Evolutionary conservation across 2,329 filamentous ascomycete genomes (phyloP), one percentile per base, ranked within the genome.

Genomic region (Trichophyton schoenleinii): DNA sequence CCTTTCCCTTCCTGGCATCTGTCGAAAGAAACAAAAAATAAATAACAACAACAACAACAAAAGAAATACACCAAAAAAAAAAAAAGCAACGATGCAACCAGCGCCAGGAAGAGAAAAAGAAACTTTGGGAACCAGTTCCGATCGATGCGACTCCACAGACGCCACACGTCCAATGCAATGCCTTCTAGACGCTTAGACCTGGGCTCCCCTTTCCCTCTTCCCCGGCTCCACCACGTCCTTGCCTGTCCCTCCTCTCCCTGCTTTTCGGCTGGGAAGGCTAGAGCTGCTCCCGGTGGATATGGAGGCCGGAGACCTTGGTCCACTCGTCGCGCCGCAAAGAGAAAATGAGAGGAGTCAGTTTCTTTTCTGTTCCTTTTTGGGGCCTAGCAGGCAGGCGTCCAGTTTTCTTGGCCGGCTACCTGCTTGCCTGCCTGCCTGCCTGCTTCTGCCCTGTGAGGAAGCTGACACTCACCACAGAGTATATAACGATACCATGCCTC

Each of bases 161-260:
- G 62, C 62, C 62, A 63, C 62, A 63, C 48, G 57, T 59, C 42
- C 52, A 52, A 53, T 62, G 49, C 55, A 58, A 28, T 55, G 49
- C 58, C 59, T 60, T 60, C 49, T 48, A 60, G 59, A 48, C 48
- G 46, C 38, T 59, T 61, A 58, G 36, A 42, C 61, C 59, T 52
- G 48, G 60, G 55, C 57, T 57, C 58, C 38, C 60, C 42, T 60
- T 59, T 62, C 58, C 60, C 52, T 63, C 58, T 63, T 62, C 62
- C 62, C 62, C 62, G 62, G 60, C 62, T 63, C 62, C 62, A 63
- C 62, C 60, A 36, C 34, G 41, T 15, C 41, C 36, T 59, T 59
- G 36, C 25, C 28, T 49, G 58, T 59, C 58, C 58, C 36, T 15
- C 34, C 49, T 28, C 28, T 55, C 25, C 28, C 34, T 36, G 34